A percentile compares a stretch with the other conserved stretches of the same genome.
phyloP scores from a whole-genome alignment of 148 eudicot genomes.

The Camellia japonica region DNA sequence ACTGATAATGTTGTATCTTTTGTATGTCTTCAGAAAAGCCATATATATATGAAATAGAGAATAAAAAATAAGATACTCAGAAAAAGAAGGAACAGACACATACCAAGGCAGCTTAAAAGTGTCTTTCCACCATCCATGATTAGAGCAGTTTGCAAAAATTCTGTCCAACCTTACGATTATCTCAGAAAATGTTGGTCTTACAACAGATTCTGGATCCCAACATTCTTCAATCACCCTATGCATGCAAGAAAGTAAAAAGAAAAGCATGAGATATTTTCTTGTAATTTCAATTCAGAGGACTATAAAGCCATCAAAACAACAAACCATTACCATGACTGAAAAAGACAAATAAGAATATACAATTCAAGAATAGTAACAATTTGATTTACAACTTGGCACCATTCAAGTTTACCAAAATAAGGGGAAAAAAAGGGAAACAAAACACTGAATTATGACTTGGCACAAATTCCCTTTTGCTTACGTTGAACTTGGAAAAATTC shows the following conservation, averaged over 20 bases:
- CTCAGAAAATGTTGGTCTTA: slow-evolving; percentile 79
- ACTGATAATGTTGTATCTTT: too few species aligned
- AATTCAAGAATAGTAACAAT: neutral
- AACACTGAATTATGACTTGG: neutral
- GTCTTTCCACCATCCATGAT: slow-evolving; percentile 97
- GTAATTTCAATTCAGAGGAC: neutral
- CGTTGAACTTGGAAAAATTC: neutral
- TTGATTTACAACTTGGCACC: slow-evolving; percentile 4
- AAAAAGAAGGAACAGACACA: slow-evolving; percentile 3
- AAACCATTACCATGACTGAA: neutral
- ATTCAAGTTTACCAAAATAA: neutral
- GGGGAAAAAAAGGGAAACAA: neutral
- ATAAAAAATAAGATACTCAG: neutral
- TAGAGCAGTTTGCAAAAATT: slow-evolving; percentile 59
- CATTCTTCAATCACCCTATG: slow-evolving; percentile 83
- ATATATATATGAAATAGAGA: too few species aligned
- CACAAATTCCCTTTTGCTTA: neutral
- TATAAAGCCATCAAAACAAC: neutral
- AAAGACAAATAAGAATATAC: neutral
- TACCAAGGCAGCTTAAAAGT: slow-evolving; percentile 95
- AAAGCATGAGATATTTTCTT: slow-evolving; percentile 2
- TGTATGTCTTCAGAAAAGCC: neutral
- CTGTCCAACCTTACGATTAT: slow-evolving; percentile 73
- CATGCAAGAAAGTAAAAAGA: slow-evolving; percentile 6
- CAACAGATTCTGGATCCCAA: slow-evolving; percentile 49